These are phyloP conservation scores for Zanthoxylum bungeanum DNA, from an alignment of 345 rosid species.

Conservation along the genomic window DNA sequence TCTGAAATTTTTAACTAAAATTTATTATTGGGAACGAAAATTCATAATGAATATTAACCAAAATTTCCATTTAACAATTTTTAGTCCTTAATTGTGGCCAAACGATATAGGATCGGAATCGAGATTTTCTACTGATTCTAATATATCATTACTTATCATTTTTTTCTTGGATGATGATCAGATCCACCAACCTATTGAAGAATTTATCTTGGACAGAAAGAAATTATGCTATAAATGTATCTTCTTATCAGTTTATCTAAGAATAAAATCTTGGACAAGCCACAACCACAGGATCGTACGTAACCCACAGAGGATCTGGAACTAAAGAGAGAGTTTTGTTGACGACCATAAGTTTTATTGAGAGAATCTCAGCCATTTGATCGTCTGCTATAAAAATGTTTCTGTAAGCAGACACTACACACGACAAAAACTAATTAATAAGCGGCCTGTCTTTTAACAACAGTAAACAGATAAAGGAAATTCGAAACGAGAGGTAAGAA, in stretches of 20 bases:
- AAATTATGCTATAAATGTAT: too few species aligned
- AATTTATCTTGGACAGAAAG: too few species aligned
- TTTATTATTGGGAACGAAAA: too few species aligned
- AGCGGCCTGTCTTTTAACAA: not conserved
- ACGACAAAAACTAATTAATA: conserved; percentile 21
- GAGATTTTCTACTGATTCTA: too few species aligned
- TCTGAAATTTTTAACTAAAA: too few species aligned
- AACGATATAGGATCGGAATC: too few species aligned
- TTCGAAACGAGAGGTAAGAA: not conserved
- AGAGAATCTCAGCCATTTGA: not conserved
- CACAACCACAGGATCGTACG: not conserved
- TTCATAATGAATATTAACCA: too few species aligned
- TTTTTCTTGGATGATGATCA: too few species aligned
- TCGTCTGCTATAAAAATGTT: not conserved
- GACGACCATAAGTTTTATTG: conserved; percentile 7
- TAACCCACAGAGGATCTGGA: not conserved
- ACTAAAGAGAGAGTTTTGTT: not conserved
- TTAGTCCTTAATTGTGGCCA: too few species aligned
- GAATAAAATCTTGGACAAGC: not conserved
- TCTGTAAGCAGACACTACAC: not conserved
- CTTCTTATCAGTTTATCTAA: not conserved
- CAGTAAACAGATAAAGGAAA: not conserved
- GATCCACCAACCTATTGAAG: too few species aligned
- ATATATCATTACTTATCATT: too few species aligned
- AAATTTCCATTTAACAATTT: too few species aligned